Conservation (phyloP, 2,329 filamentous ascomycete species). For the Alternaria dauci region DNA sequence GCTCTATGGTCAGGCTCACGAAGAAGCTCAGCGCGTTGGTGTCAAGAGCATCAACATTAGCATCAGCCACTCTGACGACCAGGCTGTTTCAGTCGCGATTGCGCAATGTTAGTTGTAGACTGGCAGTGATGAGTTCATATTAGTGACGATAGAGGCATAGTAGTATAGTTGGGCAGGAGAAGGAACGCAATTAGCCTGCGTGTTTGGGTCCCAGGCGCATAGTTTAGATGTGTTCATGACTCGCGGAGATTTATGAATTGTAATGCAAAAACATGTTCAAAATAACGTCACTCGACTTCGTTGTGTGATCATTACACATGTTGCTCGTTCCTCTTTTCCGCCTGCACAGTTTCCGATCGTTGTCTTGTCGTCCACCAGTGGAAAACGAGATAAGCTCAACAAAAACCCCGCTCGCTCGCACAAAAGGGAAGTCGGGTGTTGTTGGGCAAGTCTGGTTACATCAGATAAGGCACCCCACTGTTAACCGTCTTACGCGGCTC, state of each 20-base stretch:
- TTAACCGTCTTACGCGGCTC: neutral
- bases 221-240: constrained; percentile 8
- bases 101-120: constrained; percentile 69
- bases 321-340: neutral
- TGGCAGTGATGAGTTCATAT: neutral
- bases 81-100: constrained; percentile 93
- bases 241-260: constrained; percentile 14
- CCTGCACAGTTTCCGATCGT: neutral
- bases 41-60: constrained; percentile 90
- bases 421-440: neutral
- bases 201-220: constrained; percentile 2
- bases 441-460: neutral
- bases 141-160: neutral
- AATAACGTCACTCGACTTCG: neutral
- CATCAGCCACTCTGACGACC: constrained; percentile 93
- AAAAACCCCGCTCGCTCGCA: neutral
- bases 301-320: neutral
- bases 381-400: constrained; percentile 10
- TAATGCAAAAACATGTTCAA: constrained; percentile 13
- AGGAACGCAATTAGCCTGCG: constrained; percentile 3
- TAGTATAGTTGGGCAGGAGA: constrained; percentile 5
- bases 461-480: neutral
- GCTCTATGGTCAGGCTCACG: constrained; percentile 85
- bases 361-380: neutral
- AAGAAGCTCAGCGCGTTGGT: constrained; percentile 83